Evolutionary conservation across 2,329 filamentous ascomycete genomes (phyloP), one percentile per base, ranked within the genome.

Genomic region (Madurella fahalii): DNA sequence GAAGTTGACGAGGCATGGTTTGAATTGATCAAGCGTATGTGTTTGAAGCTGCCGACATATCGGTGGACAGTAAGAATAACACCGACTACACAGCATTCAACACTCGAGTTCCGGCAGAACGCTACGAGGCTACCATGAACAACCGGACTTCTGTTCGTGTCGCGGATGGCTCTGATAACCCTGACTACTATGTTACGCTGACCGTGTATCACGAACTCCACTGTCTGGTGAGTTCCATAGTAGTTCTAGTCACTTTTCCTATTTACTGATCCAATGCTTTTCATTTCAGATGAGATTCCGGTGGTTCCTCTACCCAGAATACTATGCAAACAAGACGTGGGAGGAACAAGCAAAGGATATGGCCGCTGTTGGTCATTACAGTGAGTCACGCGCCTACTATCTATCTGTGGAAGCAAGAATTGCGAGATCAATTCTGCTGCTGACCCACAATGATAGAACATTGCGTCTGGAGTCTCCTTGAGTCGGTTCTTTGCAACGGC

Each of bases 121-220:
- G 43, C 15, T 55, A 49, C 39, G 39, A 51, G 16, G 25, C 47
- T 11, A 40, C 16, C 31, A 54, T 50, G 47, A 16, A 18, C 18
- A 42, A 47, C 42, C 53, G 53, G 15, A 30, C 43, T 15, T 47
- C 53, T 1, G 53, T 47, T n/a, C 42, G 46, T 5, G n/a, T 54
- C 2, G 41, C 30, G 8, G 48, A 51, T 15, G 53, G 47, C 17
- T 51, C 47, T 2, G 42, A 37, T 3, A 25, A 50, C n/a, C 40
- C 47, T 2, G 52, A 55, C 18, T 51, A 55, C 37, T 55, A 55
- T 40, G 53, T 55, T 30, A 55, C 53, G 7, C 47, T 55, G 17
- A 55, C 52, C 5, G 44, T 55, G n/a, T 55, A 51, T 41, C 53
- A 55, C 40, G 53, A 55, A 16, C 31, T 55, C n/a, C 53, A 55